These are phyloP conservation scores for Globisporangium barbulae DNA, from an alignment of 352 stramenopile genomes.

Conservation along the genomic window DNA sequence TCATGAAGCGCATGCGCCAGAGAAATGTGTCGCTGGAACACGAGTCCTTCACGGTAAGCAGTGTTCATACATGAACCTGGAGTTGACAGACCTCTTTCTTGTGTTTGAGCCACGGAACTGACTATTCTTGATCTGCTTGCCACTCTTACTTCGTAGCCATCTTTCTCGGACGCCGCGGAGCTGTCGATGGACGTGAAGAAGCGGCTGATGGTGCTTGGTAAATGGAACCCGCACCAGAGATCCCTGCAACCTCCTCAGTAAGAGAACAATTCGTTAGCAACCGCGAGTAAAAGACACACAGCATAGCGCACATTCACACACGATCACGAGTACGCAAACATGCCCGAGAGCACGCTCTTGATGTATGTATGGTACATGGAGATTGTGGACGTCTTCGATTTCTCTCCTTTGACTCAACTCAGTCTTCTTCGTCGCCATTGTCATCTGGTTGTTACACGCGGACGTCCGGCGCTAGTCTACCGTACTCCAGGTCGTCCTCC, in stretches of 20 bases:
- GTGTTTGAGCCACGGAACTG: not conserved
- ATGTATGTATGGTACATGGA: conserved; percentile 8
- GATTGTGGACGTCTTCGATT: not conserved
- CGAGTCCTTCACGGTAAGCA: conserved; percentile 7
- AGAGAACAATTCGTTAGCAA: not conserved
- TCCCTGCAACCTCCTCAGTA: conserved; percentile 4
- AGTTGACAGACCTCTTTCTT: not conserved
- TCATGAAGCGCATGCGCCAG: conserved; percentile 46
- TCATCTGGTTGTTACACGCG: conserved; percentile 2
- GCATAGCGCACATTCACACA: not conserved
- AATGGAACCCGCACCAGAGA: conserved; percentile 26
- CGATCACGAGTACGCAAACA: not conserved
- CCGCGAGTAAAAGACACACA: not conserved
- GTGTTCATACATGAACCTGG: not conserved
- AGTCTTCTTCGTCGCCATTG: not conserved
- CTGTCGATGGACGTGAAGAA: conserved; percentile 63
- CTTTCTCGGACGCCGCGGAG: conserved; percentile 39
- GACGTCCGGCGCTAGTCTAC: conserved; percentile 4
- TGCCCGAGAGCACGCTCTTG: not conserved
- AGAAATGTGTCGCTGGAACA: conserved; percentile 18
- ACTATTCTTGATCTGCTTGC: not conserved
- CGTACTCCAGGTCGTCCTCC: conserved; percentile 14
- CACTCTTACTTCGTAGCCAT: conserved; percentile 5
- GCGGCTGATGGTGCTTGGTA: conserved; percentile 46
- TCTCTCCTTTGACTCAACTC: not conserved